These are phyloP conservation scores for Hirsutella rhossiliensis DNA, from an alignment of 2,329 filamentous ascomycete genomes.

Conservation along the genomic window DNA sequence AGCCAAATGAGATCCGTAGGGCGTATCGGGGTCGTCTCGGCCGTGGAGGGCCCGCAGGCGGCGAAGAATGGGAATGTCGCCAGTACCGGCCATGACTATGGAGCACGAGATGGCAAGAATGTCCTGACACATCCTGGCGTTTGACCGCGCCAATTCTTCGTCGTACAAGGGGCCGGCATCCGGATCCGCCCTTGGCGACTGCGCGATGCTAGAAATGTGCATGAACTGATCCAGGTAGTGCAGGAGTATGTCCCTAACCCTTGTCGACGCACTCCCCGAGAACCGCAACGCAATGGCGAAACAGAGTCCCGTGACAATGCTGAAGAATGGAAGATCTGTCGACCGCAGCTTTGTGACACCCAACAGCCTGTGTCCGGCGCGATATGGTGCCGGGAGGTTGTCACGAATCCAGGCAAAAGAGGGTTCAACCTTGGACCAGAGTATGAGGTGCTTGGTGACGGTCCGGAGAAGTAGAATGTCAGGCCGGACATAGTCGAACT, in stretches of 20 bases:
- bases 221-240: constrained; percentile 81
- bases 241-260: constrained; percentile 70
- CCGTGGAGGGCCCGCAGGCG: constrained; percentile 81
- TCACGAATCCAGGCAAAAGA: constrained; percentile 62
- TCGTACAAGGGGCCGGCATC: constrained; percentile 51
- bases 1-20: constrained; percentile 89
- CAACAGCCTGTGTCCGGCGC: constrained; percentile 45
- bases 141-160: constrained; percentile 68
- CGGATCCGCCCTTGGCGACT: constrained; percentile 14
- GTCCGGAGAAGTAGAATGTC: constrained; percentile 87
- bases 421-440: constrained; percentile 77
- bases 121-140: constrained; percentile 84
- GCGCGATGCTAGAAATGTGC: constrained; percentile 53
- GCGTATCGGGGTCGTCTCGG: constrained; percentile 68
- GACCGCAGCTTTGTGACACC: constrained; percentile 54
- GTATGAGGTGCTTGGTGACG: constrained; percentile 77
- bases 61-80: constrained; percentile 75
- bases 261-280: constrained; percentile 57
- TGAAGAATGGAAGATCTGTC: constrained; percentile 82
- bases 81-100: constrained; percentile 91
- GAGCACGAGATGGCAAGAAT: constrained; percentile 70
- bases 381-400: constrained; percentile 63
- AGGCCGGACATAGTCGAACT: constrained; percentile 92
- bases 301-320: constrained; percentile 80
- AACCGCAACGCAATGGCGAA: constrained; percentile 66